phyloP scores from a whole-genome alignment of 441 rosid species.

The Pelargonium cotyledonis region DNA sequence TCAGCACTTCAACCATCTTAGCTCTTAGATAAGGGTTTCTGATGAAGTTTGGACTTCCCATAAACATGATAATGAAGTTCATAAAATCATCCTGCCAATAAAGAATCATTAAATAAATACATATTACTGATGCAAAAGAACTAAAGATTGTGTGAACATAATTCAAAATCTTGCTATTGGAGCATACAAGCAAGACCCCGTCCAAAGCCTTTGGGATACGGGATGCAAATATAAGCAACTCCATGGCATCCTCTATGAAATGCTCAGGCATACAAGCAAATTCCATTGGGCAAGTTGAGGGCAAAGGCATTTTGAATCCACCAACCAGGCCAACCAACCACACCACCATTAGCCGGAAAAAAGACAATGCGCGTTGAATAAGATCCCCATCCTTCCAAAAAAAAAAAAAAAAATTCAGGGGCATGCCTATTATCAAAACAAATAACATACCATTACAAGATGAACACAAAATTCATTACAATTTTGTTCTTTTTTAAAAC shows the following conservation, averaged over 20 bases:
- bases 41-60: conserved; percentile 81
- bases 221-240: conserved; percentile 84
- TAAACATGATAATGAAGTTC: conserved; percentile 98
- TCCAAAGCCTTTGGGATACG: conserved; percentile 87
- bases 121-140: background rate
- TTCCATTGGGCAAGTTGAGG: conserved; percentile 74
- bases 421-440: background rate
- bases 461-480: background rate
- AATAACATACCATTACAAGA: background rate
- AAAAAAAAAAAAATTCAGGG: conserved; percentile 11
- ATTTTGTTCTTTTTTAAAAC: background rate
- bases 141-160: background rate
- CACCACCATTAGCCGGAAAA: conserved; percentile 79
- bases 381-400: conserved; percentile 62
- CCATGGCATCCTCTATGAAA: conserved; percentile 98
- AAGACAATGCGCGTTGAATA: conserved; percentile 76
- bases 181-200: conserved; percentile 66
- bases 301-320: conserved; percentile 95
- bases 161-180: background rate
- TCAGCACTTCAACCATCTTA: conserved; percentile 98
- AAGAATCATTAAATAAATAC: conserved; percentile 11
- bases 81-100: conserved; percentile 86
- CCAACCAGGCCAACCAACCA: conserved; percentile 92
- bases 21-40: conserved; percentile 96
- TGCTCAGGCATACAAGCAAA: conserved; percentile 99